Conservation (phyloP, 2,329 filamentous ascomycete genomes). For the Alternaria infectoria region DNA sequence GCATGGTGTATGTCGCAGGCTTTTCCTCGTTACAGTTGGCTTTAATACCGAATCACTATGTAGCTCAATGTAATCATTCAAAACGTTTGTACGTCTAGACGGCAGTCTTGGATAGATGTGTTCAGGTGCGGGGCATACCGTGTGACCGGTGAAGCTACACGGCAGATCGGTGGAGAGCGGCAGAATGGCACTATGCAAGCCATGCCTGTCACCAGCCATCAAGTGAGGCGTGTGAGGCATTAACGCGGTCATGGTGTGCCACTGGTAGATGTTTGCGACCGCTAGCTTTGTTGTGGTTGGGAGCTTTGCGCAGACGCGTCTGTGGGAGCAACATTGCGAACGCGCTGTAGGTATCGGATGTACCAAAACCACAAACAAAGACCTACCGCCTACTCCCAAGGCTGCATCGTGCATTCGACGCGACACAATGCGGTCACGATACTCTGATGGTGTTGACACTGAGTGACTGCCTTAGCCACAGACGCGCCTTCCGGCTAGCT, state of each 20-base stretch:
- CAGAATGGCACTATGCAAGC: constrained; percentile 31
- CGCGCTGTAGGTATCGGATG: background rate
- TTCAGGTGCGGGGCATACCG: constrained; percentile 6
- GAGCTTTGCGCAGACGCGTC: background rate
- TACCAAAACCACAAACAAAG: background rate
- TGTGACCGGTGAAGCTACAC: constrained; percentile 11
- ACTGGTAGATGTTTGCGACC: constrained; percentile 10
- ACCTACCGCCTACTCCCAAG: background rate
- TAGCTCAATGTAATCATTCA: constrained; percentile 3
- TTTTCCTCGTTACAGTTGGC: background rate
- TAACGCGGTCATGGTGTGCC: constrained; percentile 28
- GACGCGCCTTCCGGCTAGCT: constrained; percentile 24
- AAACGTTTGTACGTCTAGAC: background rate
- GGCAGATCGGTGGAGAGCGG: constrained; percentile 3
- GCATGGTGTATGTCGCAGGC: background rate
- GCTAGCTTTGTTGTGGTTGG: background rate
- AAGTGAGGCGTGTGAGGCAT: constrained; percentile 29
- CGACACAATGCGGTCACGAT: constrained; percentile 18
- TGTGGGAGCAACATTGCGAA: background rate
- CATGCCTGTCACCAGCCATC: background rate
- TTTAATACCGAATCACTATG: constrained; percentile 24
- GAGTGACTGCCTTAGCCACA: constrained; percentile 13
- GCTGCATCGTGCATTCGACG: background rate
- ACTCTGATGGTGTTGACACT: constrained; percentile 26
- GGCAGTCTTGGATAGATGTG: background rate